Evolutionary conservation across 192 early-diverging fungal species (phyloP), one percentile per base, ranked within the genome.

Genomic region (Backusella macrospora): DNA sequence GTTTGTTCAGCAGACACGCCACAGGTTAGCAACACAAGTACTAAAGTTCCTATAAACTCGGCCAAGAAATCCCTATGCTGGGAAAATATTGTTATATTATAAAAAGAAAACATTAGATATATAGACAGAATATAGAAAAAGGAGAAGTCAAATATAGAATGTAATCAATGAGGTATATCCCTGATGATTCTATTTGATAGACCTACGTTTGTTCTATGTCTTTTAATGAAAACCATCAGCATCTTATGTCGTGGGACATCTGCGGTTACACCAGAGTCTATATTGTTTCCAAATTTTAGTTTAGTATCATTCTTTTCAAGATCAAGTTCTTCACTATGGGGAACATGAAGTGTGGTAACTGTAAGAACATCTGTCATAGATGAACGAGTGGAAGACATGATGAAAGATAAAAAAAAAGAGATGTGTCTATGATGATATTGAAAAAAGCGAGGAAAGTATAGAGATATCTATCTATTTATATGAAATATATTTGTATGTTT

Each of bases 11-110:
- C 90, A 13, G 90, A 84, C 16, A 89, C 86, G n/a, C 91, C 91
- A 67, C 87, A 82, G 44, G 88, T 88, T 55, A 94, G 87, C 48
- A 88, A 63, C 14, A 91, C 82, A 62, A 94, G 79, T 38, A 91
- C 76, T 71, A 87, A 86, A 4, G 92, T 94, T 55, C 91, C 91
- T 67, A 91, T 84, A 76, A 92, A 91, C 85, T 94, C 92, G 52
- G 91, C 91, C 38, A 92, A 76, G 42, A 87, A 88, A 71, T 92
- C 88, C 44, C 87, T 84, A 38, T 72, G 62, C 71, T 72, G 15
- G 16, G 2, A 21, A 39, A 37, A 45, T 16, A 21, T 18, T n/a
- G 16, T 49, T 26, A 62, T 21, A 62, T 34, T 12, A 14, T 2
- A 62, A 10, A 34, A 34, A 34, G 29, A 34, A 34, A 34, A 34